Conservation (phyloP, 164 flowering plant species). For the Tinospora cordifolia region DNA sequence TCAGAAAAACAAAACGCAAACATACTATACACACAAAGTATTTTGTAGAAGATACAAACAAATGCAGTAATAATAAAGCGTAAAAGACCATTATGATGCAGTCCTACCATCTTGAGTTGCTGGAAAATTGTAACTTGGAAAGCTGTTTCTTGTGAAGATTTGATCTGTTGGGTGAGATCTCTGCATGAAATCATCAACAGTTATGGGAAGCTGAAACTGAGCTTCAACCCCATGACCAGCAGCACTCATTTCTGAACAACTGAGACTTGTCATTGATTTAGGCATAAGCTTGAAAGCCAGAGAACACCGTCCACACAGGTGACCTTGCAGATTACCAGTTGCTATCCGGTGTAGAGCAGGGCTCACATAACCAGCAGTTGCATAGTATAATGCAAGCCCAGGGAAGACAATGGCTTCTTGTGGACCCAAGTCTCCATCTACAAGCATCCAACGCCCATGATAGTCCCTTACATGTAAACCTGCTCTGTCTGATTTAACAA, state of each 20-base stretch:
- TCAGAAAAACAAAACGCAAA: not conserved
- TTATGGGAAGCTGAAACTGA: conserved; percentile 87
- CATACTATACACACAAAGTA: not conserved
- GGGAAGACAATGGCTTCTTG: conserved; percentile 87
- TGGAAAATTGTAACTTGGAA: conserved; percentile 49
- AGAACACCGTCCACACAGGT: conserved; percentile 79
- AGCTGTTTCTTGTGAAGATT: conserved; percentile 46
- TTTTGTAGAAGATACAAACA: not conserved
- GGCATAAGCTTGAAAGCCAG: conserved; percentile 90
- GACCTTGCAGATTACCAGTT: conserved; percentile 43
- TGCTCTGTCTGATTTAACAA: conserved; percentile 73
- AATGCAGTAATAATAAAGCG: not conserved
- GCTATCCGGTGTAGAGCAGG: conserved; percentile 72
- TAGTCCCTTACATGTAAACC: conserved; percentile 77
- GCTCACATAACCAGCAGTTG: conserved; percentile 85
- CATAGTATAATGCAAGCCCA: conserved; percentile 89
- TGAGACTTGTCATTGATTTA: conserved; percentile 79
- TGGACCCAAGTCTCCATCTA: conserved; percentile 88
- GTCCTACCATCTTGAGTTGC: conserved; percentile 66
- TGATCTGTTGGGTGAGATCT: conserved; percentile 69
- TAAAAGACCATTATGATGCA: conserved; percentile 4
- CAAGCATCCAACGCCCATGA: conserved; percentile 76
- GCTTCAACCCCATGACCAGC: conserved; percentile 96
- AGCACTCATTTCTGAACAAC: conserved; percentile 89
- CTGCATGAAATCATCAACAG: conserved; percentile 98